A percentile compares a stretch with the other conserved stretches of the same genome.
Conservation (phyloP, 306 rosid species). For the Dalbergia oliveri region DNA sequence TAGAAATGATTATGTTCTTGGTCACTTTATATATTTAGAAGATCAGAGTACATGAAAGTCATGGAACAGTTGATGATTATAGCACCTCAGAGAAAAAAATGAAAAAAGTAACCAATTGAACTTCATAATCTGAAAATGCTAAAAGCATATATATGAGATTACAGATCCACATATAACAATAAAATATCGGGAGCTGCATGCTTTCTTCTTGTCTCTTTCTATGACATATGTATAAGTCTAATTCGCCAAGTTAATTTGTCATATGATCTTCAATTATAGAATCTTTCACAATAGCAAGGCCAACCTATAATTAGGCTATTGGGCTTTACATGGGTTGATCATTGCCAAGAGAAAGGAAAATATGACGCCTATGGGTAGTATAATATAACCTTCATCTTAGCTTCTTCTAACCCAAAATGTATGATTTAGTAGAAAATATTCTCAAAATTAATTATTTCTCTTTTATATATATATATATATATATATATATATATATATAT, state of each 20-base stretch:
- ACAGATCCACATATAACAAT: background rate
- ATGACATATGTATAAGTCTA: background rate
- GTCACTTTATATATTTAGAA: conserved; percentile 47
- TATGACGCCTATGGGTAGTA: background rate
- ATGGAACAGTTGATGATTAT: conserved; percentile 48
- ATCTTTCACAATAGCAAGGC: background rate
- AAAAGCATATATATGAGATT: background rate
- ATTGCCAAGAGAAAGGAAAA: background rate
- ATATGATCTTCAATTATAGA: conserved; percentile 6
- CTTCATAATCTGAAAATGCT: background rate
- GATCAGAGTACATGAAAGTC: conserved; percentile 50
- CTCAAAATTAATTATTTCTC: too few relatives aligned
- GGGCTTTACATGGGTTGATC: background rate
- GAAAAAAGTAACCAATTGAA: conserved; percentile 14
- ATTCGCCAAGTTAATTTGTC: background rate
- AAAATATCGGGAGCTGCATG: background rate
- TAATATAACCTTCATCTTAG: too few relatives aligned
- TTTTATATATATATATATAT: too few relatives aligned
- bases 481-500: too few relatives aligned
- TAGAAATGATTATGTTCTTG: conserved; percentile 62
- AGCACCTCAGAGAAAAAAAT: conserved; percentile 22
- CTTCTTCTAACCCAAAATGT: too few relatives aligned
- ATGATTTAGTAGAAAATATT: too few relatives aligned
- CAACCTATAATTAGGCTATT: background rate
- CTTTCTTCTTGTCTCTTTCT: conserved; percentile 25